Evolutionary conservation across 1,284 basidiomycete genomes (phyloP).

Genomic region (Grifola frondosa): DNA sequence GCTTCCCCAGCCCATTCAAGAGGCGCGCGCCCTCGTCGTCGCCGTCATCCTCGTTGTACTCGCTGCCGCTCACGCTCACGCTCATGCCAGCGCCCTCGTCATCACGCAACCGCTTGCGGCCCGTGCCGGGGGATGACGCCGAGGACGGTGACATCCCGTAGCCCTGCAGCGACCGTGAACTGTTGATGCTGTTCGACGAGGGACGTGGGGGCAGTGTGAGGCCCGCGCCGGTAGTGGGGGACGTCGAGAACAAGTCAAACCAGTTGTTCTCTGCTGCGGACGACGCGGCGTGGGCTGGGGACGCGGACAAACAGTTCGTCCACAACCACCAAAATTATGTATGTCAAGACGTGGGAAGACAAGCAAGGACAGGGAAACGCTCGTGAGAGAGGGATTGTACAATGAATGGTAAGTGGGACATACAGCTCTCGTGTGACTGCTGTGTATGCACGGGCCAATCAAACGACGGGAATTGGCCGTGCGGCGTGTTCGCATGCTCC

Average conservation of each 20-base stretch:
- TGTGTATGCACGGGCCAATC: slow-evolving; percentile 29
- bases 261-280: slow-evolving; percentile 17
- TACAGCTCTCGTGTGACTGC: slow-evolving; percentile 15
- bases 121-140: slow-evolving; percentile 15
- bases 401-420: not conserved
- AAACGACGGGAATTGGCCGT: slow-evolving; percentile 21
- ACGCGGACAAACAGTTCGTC: not conserved
- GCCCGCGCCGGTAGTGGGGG: slow-evolving; percentile 6
- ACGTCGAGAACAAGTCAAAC: slow-evolving; percentile 28
- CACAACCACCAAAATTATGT: not conserved
- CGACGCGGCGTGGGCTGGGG: slow-evolving; percentile 9
- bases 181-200: slow-evolving; percentile 22
- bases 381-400: not conserved
- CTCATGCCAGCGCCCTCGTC: slow-evolving; percentile 18
- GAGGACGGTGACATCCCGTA: slow-evolving; percentile 14
- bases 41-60: slow-evolving; percentile 1
- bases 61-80: slow-evolving; percentile 3
- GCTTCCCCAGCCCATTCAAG: too few relatives aligned
- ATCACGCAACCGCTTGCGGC: slow-evolving; percentile 23
- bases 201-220: slow-evolving; percentile 21
- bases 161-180: slow-evolving; percentile 6
- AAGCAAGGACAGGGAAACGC: not conserved
- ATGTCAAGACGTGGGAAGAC: not conserved
- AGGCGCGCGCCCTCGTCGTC: not conserved
- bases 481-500: slow-evolving; percentile 14